Evolutionary conservation across 139 green algal genomes (phyloP).

Genomic region (Pycnococcus provasolii): DNA sequence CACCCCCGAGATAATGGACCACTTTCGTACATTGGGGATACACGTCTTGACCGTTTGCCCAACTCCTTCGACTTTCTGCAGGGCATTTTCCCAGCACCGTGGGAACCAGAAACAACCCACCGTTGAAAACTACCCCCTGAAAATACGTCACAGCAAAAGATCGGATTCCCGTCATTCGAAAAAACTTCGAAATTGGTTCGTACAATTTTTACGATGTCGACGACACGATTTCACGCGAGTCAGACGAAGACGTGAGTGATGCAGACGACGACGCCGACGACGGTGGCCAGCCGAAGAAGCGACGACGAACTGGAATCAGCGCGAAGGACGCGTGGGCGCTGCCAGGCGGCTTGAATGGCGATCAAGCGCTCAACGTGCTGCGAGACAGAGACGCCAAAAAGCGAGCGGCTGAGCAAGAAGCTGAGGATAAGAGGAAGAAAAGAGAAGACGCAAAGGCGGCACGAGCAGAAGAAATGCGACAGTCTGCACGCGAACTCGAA

Average conservation of each 20-base stretch:
- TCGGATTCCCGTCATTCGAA: too few species aligned
- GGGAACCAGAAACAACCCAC: too few species aligned
- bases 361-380: not conserved
- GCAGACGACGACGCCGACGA: not conserved
- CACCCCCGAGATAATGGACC: too few species aligned
- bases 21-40: too few species aligned
- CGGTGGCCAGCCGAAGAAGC: not conserved
- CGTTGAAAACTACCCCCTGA: too few species aligned
- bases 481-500: too few species aligned
- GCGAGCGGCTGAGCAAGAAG: not conserved
- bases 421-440: not conserved
- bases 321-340: not conserved
- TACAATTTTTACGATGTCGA: not conserved
- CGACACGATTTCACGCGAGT: not conserved
- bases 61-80: too few species aligned
- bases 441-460: slow-evolving; percentile 1
- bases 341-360: not conserved
- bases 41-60: too few species aligned
- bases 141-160: too few species aligned
- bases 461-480: too few species aligned
- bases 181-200: too few species aligned
- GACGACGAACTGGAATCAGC: not conserved
- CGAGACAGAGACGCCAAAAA: not conserved
- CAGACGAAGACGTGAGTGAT: not conserved
- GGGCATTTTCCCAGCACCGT: too few species aligned